These are phyloP conservation scores for Haplosporangium sp. DNA, from an alignment of 371 early-diverging fungal species.

Conservation along the genomic window DNA sequence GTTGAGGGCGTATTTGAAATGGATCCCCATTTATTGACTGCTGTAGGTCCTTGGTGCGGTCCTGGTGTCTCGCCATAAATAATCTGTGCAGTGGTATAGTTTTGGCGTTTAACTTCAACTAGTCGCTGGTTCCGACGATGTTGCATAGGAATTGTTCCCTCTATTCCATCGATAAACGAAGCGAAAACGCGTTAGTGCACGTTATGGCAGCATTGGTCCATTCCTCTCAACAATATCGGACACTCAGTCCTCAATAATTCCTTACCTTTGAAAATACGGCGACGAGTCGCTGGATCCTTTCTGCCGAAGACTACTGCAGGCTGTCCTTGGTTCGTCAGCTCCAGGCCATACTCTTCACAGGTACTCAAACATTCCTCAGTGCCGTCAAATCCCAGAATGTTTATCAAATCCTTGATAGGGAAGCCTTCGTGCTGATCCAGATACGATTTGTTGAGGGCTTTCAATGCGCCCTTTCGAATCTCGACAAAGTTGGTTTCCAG, in stretches of 20 bases:
- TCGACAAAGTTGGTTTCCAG: constrained; percentile 77
- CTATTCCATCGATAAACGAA: constrained; percentile 2
- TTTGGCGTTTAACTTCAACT: constrained; percentile 41
- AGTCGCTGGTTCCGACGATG: constrained; percentile 41
- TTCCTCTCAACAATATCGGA: too few relatives aligned
- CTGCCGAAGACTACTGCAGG: constrained; percentile 31
- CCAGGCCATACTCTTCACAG: constrained; percentile 39
- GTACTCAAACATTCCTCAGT: constrained; percentile 58
- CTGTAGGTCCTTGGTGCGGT: constrained; percentile 19
- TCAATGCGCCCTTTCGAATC: constrained; percentile 79
- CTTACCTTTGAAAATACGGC: constrained; percentile 36
- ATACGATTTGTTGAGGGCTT: constrained; percentile 77
- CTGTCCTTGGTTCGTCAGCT: constrained; percentile 9
- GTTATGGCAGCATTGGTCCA: too few relatives aligned
- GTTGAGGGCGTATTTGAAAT: constrained; percentile 6
- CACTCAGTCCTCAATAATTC: not conserved
- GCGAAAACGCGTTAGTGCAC: too few relatives aligned
- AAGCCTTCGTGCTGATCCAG: constrained; percentile 61
- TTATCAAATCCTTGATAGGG: constrained; percentile 59
- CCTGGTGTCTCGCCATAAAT: constrained; percentile 36
- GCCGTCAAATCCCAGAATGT: constrained; percentile 67
- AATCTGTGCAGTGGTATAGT: constrained; percentile 21
- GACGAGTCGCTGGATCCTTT: constrained; percentile 9
- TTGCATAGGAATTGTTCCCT: constrained; percentile 14
- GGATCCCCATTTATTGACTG: not conserved